Conservation (phyloP, 176 grass and related monocot genomes). For the Areca catechu region DNA sequence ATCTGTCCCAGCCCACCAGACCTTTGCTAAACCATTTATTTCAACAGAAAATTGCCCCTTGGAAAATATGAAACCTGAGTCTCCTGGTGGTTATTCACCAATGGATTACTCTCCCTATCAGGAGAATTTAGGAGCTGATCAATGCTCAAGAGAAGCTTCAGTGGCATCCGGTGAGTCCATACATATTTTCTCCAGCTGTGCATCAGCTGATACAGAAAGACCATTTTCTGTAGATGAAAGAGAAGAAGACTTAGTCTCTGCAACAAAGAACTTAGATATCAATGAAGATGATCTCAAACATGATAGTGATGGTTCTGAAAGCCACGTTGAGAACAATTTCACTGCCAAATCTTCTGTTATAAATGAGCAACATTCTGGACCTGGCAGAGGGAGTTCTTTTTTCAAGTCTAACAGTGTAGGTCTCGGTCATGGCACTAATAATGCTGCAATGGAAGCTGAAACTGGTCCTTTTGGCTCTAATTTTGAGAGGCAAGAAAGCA, state of each 20-base stretch:
- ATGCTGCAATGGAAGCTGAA: conserved; percentile 25
- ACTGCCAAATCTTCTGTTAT: conserved; percentile 43
- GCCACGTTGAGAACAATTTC: conserved; percentile 26
- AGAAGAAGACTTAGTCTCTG: conserved; percentile 32
- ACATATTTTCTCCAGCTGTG: conserved; percentile 12
- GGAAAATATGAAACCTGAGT: conserved; percentile 14
- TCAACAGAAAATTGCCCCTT: too few species aligned
- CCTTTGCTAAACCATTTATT: too few species aligned
- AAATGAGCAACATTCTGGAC: conserved; percentile 3
- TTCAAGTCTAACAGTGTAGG: conserved; percentile 25
- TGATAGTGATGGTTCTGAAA: conserved; percentile 17
- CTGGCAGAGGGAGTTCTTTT: conserved; percentile 10
- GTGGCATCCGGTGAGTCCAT: conserved; percentile 24
- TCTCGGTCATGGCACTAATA: neutral
- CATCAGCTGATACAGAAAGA: conserved; percentile 20
- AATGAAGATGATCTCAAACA: conserved; percentile 25
- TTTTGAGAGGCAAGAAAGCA: conserved; percentile 14
- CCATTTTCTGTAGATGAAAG: conserved; percentile 20
- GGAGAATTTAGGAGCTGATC: conserved; percentile 23
- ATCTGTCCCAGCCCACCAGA: too few species aligned
- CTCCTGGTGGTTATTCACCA: conserved; percentile 57
- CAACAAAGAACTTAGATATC: conserved; percentile 46
- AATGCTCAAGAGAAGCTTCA: conserved; percentile 28
- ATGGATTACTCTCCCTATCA: conserved; percentile 86
- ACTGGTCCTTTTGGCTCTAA: conserved; percentile 3